Base-by-base conservation (phyloP, 306 rosid species). In the Vigna hirtella region DNA sequence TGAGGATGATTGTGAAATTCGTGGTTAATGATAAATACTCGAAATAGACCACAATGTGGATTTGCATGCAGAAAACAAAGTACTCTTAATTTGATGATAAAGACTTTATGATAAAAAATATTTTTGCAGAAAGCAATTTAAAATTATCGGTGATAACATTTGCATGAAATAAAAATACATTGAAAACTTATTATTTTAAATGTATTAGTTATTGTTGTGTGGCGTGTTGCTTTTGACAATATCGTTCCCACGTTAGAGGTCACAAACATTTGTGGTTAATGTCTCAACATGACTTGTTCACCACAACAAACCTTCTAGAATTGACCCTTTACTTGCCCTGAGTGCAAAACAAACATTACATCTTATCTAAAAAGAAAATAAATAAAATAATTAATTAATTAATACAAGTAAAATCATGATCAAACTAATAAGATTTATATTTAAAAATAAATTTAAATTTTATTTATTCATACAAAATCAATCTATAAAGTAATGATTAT, bases 241-340 rank as follows among this genome's bases (percentile, higher is more conserved):
- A 40, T 71, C 42, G 11, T 73, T 40, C 34, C 1, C 16, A 14
- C 16, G 3, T 58, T 43, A 38, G 9, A 28, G 18, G 15, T n/a
- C 0, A 72, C 57, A 47, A 47, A 66, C 62, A 67, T 47, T 68
- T 47, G 73, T 76, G 85, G 18, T 51, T 17, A 66, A 57, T 59
- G 18, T 11, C 51, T 42, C 16, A 1, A 17, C 2, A 17, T 53
- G 85, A 82, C 85, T 45, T 63, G 49, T 70, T 76, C 85, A 82
- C 42, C 76, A 8, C 6, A 36, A 56, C 4, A 34, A 57, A 22
- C 62, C 52, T 81, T 76, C 81, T 81, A 75, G 85, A 68, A 4
- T 43, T 11, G 34, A 18, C 26, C 28, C n/a, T 16, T 57, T 57
- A 48, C 77, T 42, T 69, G 77, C 14, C 69, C 61, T 50, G 58